phyloP scores from a whole-genome alignment of 208 protist species.

The Crithidia expoeki region DNA sequence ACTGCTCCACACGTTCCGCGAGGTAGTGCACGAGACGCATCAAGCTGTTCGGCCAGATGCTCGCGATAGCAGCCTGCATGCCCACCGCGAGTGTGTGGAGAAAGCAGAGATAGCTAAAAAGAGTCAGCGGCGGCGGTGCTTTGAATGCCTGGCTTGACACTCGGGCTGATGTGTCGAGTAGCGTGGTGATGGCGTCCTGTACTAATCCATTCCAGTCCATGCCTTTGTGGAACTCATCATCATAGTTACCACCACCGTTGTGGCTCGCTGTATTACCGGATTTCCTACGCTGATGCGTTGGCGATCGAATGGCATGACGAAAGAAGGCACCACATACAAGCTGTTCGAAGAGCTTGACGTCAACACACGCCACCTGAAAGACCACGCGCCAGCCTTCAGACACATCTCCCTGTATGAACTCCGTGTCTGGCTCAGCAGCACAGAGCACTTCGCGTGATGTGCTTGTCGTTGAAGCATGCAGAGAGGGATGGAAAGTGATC shows the following conservation, averaged over 20 bases:
- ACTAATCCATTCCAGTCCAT: slow-evolving; percentile 25
- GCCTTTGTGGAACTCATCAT: neutral
- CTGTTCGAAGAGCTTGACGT: slow-evolving; percentile 13
- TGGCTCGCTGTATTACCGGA: neutral
- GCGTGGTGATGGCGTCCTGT: neutral
- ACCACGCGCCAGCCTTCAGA: slow-evolving; percentile 21
- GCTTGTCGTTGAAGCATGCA: neutral
- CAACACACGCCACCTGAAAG: slow-evolving; percentile 18
- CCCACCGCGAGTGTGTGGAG: slow-evolving; percentile 20
- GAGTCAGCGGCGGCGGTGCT: slow-evolving; percentile 3
- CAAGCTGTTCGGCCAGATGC: slow-evolving; percentile 14
- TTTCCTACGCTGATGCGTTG: neutral
- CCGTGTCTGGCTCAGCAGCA: neutral
- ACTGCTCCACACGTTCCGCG: neutral
- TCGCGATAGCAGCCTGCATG: slow-evolving; percentile 1
- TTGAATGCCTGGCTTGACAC: neutral
- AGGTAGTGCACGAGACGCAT: slow-evolving; percentile 6
- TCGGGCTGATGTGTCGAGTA: neutral
- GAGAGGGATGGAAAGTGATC: neutral
- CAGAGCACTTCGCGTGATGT: neutral
- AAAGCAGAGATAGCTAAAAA: slow-evolving; percentile 25
- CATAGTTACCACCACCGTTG: neutral
- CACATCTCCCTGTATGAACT: neutral
- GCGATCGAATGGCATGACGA: neutral
- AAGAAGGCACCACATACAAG: slow-evolving; percentile 14